Evolutionary conservation across 257 asterid species (phyloP), one percentile per base, ranked within the genome.

Genomic region (Agastache rugosa): DNA sequence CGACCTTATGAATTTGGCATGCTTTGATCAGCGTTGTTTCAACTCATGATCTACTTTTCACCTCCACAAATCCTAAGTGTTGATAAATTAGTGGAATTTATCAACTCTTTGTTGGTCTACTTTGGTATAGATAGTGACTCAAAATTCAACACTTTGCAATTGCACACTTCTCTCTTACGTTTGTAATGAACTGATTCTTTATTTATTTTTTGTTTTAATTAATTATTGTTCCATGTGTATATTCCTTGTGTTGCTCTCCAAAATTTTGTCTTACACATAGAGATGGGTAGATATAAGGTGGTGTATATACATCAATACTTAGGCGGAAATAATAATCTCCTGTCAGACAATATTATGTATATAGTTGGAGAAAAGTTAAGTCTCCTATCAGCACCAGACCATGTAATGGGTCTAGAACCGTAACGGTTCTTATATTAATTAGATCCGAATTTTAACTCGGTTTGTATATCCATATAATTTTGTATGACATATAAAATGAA

Each of bases 111-210:
- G 37, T 23, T 23, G 67, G 66, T 60, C 27, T 76, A 44, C 58
- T 69, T 77, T 69, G 48, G 61, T 69, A 19, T 27, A 55, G 71
- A 69, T 16, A 27, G 76, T 25, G 80, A 77, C 80, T 65, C 80
- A 37, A 67, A 67, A 23, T 68, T 73, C 71, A 47, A 67, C 64
- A 66, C 37, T 55, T 39, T n/a, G 10, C 20, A 74, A 37, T 72
- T 59, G 50, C 29, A 74, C 44, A 25, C 66, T 74, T 69, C 27
- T 29, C 44, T 25, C 44, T n/a, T 71, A 37, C 11, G 14, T 44
- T 17, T 59, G 27, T 37, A 42, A 17, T 53, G 11, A 41, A 58
- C 67, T 39, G 11, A 16, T 7, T 19, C 3, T 54, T 17, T 51
- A 16, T 5, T 51, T 50, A 42, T n/a, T 48, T 48, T 47, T 47